Base-by-base conservation (phyloP, 2,329 filamentous ascomycete genomes). In the Paradendryphiella salina region DNA sequence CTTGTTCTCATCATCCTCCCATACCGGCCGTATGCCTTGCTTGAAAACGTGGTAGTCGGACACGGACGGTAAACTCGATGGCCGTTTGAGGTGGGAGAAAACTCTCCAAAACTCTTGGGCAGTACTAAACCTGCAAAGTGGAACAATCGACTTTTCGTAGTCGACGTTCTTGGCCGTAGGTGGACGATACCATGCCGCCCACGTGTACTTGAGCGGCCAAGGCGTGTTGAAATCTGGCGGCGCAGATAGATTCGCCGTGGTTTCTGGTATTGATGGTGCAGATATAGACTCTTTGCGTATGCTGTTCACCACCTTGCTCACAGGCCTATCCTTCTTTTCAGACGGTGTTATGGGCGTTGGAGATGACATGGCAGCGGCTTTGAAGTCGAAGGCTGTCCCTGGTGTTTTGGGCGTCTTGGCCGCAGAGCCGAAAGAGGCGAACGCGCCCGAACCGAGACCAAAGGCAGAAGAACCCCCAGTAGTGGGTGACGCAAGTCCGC, bases 1-100 rank as follows among this genome's bases (percentile, higher is more conserved):
- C 74, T 90, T 94, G 77, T 99, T 99, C 72, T 95, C 90, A 38
- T 96, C 91, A 64, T 99, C 94, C 75, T 99, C 94, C 94, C 94
- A 99, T 64, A 99, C 94, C 17, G 94, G 94, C 54, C 94, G 86
- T 55, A 99, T 92, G 46, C 92, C 93, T 70, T 94, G 91, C 76
- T 94, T 96, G 80, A 99, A 99, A 53, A 99, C 87, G 73, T 99
- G 94, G 71, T 96, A 99, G 75, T 99, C 94, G 18, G 92, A 96
- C 23, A 97, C 93, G 4, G 93, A 86, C 5, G 93, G 93, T 50
- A 99, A 80, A 28, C 82, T 79, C 29, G 92, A 97, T 2, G 95
- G 94, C 21, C 89, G 85, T 77, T 95, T 96, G 39, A 99, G 81
- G 73, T 97, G 91, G 46, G 83, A 80, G 71, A 96, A 97, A 31